phyloP scores from a whole-genome alignment of 495 filamentous ascomycete genomes.

The Alectoria sarmentosa region DNA sequence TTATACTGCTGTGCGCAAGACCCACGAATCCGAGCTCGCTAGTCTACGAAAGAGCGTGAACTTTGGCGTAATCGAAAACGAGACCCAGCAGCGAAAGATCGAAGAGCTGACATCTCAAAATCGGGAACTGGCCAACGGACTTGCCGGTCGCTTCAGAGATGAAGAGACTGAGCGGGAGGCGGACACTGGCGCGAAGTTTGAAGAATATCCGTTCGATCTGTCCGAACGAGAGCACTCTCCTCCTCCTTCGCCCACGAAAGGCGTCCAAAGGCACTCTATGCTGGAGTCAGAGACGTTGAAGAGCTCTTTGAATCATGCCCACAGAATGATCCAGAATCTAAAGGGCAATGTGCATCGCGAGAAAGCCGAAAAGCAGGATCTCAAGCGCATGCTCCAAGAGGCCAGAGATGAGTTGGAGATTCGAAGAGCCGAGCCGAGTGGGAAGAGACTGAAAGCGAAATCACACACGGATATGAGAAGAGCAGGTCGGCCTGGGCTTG shows the following conservation, averaged over 20 bases:
- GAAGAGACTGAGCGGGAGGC: constrained; percentile 53
- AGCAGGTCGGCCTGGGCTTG: constrained; percentile 65
- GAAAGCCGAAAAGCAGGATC: constrained; percentile 94
- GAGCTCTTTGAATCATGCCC: constrained; percentile 88
- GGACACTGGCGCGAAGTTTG: constrained; percentile 53
- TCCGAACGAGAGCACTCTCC: constrained; percentile 84
- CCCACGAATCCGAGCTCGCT: constrained; percentile 80
- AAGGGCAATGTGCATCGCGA: constrained; percentile 92
- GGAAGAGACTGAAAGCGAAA: constrained; percentile 65
- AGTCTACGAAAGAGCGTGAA: constrained; percentile 66
- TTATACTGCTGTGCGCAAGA: constrained; percentile 63
- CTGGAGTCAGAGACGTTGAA: constrained; percentile 92
- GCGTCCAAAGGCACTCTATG: constrained; percentile 78
- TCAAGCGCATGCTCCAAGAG: constrained; percentile 93
- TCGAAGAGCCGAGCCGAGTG: constrained; percentile 53
- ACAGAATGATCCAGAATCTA: constrained; percentile 90
- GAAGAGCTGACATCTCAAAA: constrained; percentile 84
- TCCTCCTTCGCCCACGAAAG: constrained; percentile 82
- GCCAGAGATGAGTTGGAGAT: constrained; percentile 88
- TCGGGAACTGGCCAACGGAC: constrained; percentile 74
- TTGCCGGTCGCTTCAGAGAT: constrained; percentile 58
- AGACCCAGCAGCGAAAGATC: constrained; percentile 67
- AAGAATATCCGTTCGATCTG: constrained; percentile 57
- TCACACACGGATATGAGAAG: constrained; percentile 62
- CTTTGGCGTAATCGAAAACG: constrained; percentile 66